These are phyloP conservation scores for Abrus precatorius DNA, from an alignment of 306 rosid species.

Conservation along the genomic window DNA sequence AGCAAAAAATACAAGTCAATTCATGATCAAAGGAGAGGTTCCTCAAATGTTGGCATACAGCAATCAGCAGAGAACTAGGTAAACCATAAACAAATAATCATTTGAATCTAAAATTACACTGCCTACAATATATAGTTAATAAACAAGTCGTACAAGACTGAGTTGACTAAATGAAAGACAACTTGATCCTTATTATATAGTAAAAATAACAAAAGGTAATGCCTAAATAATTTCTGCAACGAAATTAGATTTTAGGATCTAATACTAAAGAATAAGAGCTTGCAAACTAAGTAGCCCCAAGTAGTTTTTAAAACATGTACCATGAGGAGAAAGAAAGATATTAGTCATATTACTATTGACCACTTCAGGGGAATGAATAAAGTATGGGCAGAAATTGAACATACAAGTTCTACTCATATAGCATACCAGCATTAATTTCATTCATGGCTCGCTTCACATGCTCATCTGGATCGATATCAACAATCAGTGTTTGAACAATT, in stretches of 20 bases:
- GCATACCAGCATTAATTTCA: slow-evolving; percentile 91
- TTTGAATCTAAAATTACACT: slow-evolving; percentile 3
- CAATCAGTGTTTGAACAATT: slow-evolving; percentile 92
- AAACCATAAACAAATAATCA: slow-evolving; percentile 9
- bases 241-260: slow-evolving; percentile 24
- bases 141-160: slow-evolving; percentile 5
- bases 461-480: slow-evolving; percentile 90
- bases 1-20: neutral
- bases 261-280: slow-evolving; percentile 6
- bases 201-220: slow-evolving; percentile 14
- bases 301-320: slow-evolving; percentile 20
- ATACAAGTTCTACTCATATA: slow-evolving; percentile 25
- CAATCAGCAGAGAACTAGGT: slow-evolving; percentile 15
- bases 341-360: neutral
- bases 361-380: neutral
- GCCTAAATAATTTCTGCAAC: slow-evolving; percentile 20
- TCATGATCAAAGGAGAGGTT: slow-evolving; percentile 6
- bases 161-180: slow-evolving; percentile 1
- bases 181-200: slow-evolving; percentile 16
- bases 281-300: slow-evolving; percentile 5
- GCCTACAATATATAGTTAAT: slow-evolving; percentile 16
- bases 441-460: slow-evolving; percentile 97
- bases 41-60: neutral
- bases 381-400: slow-evolving; percentile 9
- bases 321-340: neutral